Percentiles rank a stretch among this genome's conserved stretches.
Conservation (phyloP, 2,329 filamentous ascomycete species). For the Diplocarpon mali region DNA sequence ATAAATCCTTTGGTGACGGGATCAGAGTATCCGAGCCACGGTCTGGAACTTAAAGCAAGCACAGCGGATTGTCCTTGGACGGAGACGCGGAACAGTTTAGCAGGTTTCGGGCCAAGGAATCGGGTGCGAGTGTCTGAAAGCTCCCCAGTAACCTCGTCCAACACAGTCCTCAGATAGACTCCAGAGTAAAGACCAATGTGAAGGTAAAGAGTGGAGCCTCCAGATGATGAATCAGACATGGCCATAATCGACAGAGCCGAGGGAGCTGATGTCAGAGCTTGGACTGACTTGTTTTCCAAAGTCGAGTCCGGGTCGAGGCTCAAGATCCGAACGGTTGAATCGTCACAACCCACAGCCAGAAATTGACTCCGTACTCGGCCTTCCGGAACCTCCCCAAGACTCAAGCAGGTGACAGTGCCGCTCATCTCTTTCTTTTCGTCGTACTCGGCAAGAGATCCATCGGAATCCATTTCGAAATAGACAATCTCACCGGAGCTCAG, state of each 20-base stretch:
- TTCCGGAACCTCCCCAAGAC: conserved; percentile 83
- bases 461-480: conserved; percentile 94
- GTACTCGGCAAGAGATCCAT: conserved; percentile 85
- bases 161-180: conserved; percentile 86
- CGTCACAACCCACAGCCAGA: conserved; percentile 91
- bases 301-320: conserved; percentile 85
- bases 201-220: conserved; percentile 79
- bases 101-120: conserved; percentile 83
- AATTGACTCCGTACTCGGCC: conserved; percentile 84
- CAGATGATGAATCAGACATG: conserved; percentile 88
- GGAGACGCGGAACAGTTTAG: conserved; percentile 83
- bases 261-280: conserved; percentile 82
- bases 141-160: conserved; percentile 93
- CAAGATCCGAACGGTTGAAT: conserved; percentile 87
- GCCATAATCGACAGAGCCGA: conserved; percentile 84
- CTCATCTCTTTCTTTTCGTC: conserved; percentile 93
- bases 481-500: conserved; percentile 94
- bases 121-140: conserved; percentile 89
- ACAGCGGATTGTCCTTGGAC: conserved; percentile 78
- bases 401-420: conserved; percentile 89
- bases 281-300: conserved; percentile 86
- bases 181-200: conserved; percentile 95
- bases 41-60: conserved; percentile 78
- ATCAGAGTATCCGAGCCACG: conserved; percentile 94
- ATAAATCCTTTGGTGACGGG: conserved; percentile 79